phyloP scores from a whole-genome alignment of 768 basidiomycete genomes.

The Trametes elegans region DNA sequence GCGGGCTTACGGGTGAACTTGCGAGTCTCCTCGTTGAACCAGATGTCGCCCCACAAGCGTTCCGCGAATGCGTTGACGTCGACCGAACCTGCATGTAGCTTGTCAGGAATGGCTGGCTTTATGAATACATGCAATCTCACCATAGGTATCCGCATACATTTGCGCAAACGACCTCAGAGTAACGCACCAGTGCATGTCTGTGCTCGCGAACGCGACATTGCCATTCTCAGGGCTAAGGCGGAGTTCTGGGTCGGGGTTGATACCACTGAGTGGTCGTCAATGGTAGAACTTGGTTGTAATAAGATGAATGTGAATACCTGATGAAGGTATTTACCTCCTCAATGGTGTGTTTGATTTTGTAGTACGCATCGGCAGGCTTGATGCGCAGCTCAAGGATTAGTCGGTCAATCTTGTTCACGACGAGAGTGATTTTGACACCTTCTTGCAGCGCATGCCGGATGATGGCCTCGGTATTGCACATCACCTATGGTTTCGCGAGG shows the following conservation, averaged over 20 bases:
- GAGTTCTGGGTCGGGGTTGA: conserved; percentile 85
- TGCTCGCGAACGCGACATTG: conserved; percentile 96
- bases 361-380: conserved; percentile 95
- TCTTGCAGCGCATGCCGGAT: conserved; percentile 90
- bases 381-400: conserved; percentile 95
- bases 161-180: conserved; percentile 91
- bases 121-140: conserved; percentile 38
- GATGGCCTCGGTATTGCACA: conserved; percentile 89
- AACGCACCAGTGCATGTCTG: conserved; percentile 98
- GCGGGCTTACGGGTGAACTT: conserved; percentile 87
- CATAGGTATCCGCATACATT: conserved; percentile 94
- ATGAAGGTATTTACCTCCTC: conserved; percentile 98
- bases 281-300: neutral
- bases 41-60: conserved; percentile 98
- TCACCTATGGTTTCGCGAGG: conserved; percentile 51
- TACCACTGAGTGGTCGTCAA: conserved; percentile 47
- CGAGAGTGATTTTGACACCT: conserved; percentile 82
- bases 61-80: conserved; percentile 85
- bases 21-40: conserved; percentile 79
- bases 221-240: conserved; percentile 92
- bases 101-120: neutral
- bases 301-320: conserved; percentile 50
- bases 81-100: conserved; percentile 51
- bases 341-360: conserved; percentile 98
- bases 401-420: conserved; percentile 97